Evolutionary conservation across 225 moss, liverwort and hornwort genomes (phyloP), one percentile per base, ranked within the genome.

Genomic region (Straminergon stramineum): DNA sequence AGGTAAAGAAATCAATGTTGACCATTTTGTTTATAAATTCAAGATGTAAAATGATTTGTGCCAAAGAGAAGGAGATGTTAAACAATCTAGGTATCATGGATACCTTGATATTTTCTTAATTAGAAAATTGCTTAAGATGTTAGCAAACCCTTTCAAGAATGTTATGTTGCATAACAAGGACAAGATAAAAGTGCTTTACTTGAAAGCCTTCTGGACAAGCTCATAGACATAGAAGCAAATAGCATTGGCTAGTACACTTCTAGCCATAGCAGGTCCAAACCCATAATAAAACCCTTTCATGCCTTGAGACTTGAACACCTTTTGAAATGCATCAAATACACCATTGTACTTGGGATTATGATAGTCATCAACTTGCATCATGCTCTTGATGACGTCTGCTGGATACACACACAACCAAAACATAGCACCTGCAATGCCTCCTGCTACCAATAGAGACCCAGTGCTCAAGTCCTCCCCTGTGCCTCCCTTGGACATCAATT

Each of bases 171-270:
- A 22, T 60, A 32, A 24, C 6, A 89, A 1, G 17, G n/a, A 37
- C 31, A 35, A 87, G 75, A 15, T 23, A 30, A 62, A 61, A 53
- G 37, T 53, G 15, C 7, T 60, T 67, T 75, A 94, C 16, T 87
- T 82, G 5, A 92, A 66, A 82, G 87, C 89, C 45, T 93, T 93
- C 75, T 88, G 89, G 20, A 95, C 92, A 20, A 97, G 87, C 88
- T 98, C 98, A 55, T 97, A 98, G 11, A 96, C 92, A 86, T 93
- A 91, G 80, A 98, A 97, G 89, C 96, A 96, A 64, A 95, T 94
- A 79, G 98, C 98, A 88, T 97, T 98, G 41, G 98, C 97, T 21
- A 97, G 81, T 9, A 98, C 86, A 88, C 96, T 97, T 63, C 97
- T 89, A 37, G 88, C 89, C 95, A 98, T 97, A 87, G 98, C 96